Conservation (phyloP, 2,329 filamentous ascomycete species). For the Onygenales sp. region DNA sequence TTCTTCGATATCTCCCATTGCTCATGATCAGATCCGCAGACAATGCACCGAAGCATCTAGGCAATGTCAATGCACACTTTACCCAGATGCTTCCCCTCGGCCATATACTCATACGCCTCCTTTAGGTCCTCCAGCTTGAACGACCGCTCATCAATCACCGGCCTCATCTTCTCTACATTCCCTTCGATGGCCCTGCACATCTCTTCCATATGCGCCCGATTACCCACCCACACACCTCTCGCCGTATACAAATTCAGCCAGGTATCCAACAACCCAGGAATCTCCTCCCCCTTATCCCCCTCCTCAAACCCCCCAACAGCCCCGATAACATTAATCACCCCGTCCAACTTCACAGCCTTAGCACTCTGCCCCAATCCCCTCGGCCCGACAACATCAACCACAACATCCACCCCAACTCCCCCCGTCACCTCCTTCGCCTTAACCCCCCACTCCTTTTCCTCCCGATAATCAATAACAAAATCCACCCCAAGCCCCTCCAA, state of each 20-base stretch:
- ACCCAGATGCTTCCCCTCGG: conserved; percentile 2
- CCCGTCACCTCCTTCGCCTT: conserved; percentile 38
- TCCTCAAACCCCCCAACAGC: conserved; percentile 35
- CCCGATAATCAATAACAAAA: conserved; percentile 48
- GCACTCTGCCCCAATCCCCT: conserved; percentile 45
- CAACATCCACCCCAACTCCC: conserved; percentile 42
- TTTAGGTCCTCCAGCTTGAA: conserved; percentile 39
- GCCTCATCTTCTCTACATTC: conserved; percentile 30
- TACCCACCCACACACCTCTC: conserved; percentile 41
- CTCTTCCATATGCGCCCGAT: conserved; percentile 42
- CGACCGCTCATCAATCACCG: conserved; percentile 39
- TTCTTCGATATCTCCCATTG: too few relatives aligned
- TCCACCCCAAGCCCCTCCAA: conserved; percentile 44
- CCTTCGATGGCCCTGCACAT: conserved; percentile 43
- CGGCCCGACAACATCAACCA: conserved; percentile 48
- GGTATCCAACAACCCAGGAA: conserved; percentile 38
- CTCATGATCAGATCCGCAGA: not conserved
- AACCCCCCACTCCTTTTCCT: conserved; percentile 43
- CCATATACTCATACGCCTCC: conserved; percentile 19
- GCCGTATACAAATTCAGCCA: conserved; percentile 41
- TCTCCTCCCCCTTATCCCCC: conserved; percentile 9
- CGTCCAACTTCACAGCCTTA: conserved; percentile 45
- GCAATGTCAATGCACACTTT: conserved; percentile 7
- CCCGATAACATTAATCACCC: conserved; percentile 44
- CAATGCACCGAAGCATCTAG: not conserved